Evolutionary conservation across 768 basidiomycete genomes (phyloP), one percentile per base, ranked within the genome.

Genomic region (Mycena kentingensis): DNA sequence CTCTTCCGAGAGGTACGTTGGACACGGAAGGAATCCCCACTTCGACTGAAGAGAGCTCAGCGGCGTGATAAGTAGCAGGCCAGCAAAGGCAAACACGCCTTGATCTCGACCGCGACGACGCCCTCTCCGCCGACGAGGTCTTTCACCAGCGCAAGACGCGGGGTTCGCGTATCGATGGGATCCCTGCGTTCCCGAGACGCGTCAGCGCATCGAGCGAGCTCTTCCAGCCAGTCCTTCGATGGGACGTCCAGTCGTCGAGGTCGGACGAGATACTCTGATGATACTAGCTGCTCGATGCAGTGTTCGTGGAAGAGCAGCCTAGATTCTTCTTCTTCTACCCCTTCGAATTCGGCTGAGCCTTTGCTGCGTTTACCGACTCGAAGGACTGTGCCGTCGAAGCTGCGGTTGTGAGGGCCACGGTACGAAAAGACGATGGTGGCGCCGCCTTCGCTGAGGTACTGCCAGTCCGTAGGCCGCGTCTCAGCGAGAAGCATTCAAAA

Each of bases 391-490:
- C 82, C 82, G 45, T 77, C 68, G 65, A 87, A 87, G 7, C 66
- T 51, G 2, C 77, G 67, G 57, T 81, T 67, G 6, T 64, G 43
- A 18, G 80, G 75, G 0, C 93, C 91, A 11, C 63, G 60, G 64
- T 95, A 96, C 6, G 89, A 83, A 68, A 94, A 91, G 15, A 98
- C 92, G 60, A 93, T 82, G 5, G 91, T 88, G 18, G 92, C 88
- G 18, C 90, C 92, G n/a, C 96, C 96, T 73, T 98, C 96, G 0
- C 92, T 86, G 21, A 93, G 72, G 65, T 98, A 98, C 56, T 65
- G 71, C 94, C 95, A 98, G 67, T 90, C 73, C 22, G 63, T 54
- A 5, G 77, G 73, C 5, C 56, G 57, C 5, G 78, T 78, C 25
- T 73, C 67, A 1, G 63, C 5, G 41, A 42, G 41, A 8, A 24